Conservation (phyloP, 768 basidiomycete species). For the Rhizopogon vinicolor region DNA sequence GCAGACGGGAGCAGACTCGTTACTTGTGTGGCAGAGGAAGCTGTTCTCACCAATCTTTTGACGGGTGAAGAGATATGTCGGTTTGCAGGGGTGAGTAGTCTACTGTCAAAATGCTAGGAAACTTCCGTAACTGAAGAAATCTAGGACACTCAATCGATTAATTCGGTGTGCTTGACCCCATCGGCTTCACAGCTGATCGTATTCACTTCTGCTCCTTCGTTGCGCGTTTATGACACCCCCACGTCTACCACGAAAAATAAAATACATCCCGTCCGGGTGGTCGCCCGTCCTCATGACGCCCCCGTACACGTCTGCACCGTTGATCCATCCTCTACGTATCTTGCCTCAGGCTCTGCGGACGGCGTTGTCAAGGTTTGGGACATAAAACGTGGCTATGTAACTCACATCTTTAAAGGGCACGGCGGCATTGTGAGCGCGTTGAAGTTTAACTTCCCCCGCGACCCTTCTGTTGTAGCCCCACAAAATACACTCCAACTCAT, state of each 20-base stretch:
- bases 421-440: conserved; percentile 96
- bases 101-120: conserved; percentile 2
- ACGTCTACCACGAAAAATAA: conserved; percentile 37
- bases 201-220: conserved; percentile 75
- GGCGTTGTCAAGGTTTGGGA: conserved; percentile 98
- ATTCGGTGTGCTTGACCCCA: conserved; percentile 77
- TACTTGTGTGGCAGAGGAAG: conserved; percentile 85
- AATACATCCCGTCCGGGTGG: conserved; percentile 66
- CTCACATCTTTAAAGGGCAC: conserved; percentile 94
- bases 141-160: conserved; percentile 83
- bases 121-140: conserved; percentile 3
- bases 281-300: conserved; percentile 86
- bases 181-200: conserved; percentile 70
- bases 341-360: conserved; percentile 95
- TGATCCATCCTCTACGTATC: conserved; percentile 83
- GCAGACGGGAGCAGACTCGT: conserved; percentile 75
- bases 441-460: conserved; percentile 73
- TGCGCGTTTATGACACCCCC: conserved; percentile 84
- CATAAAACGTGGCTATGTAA: conserved; percentile 79
- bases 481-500: conserved; percentile 70
- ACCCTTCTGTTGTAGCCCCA: conserved; percentile 43
- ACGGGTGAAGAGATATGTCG: conserved; percentile 73
- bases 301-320: conserved; percentile 86
- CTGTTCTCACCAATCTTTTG: conserved; percentile 75
- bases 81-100: conserved; percentile 70